Conservation (phyloP, 441 rosid species). For the Brassica hybrid region DNA sequence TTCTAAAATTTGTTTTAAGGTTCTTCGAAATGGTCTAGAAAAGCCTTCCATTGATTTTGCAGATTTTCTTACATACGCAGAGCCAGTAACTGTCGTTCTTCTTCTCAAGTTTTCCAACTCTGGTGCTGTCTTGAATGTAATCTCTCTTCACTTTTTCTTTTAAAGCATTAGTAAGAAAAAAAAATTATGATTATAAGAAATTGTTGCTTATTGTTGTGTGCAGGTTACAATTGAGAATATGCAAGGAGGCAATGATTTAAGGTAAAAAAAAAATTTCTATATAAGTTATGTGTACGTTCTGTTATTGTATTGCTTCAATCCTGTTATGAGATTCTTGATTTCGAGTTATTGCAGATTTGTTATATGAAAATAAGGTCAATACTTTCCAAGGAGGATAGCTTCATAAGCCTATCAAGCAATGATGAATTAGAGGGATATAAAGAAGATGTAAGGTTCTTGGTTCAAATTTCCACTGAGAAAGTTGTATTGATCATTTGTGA, state of each 20-base stretch:
- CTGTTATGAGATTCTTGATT: conserved; percentile 22
- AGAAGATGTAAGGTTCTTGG: conserved; percentile 60
- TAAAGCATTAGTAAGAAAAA: neutral
- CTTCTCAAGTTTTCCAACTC: conserved; percentile 81
- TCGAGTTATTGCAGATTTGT: conserved; percentile 48
- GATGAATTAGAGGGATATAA: conserved; percentile 43
- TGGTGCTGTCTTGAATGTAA: conserved; percentile 72
- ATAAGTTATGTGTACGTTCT: neutral
- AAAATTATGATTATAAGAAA: neutral
- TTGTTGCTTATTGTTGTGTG: conserved; percentile 4
- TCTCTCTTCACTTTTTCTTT: conserved; percentile 19
- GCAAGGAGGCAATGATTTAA: conserved; percentile 24
- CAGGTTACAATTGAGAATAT: conserved; percentile 46
- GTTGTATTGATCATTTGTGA: neutral
- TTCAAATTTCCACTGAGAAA: neutral
- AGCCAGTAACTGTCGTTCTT: conserved; percentile 60
- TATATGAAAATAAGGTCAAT: conserved; percentile 52
- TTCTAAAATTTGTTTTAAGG: conserved; percentile 51
- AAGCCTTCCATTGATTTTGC: conserved; percentile 78
- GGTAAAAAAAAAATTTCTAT: neutral
- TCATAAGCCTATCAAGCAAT: conserved; percentile 52
- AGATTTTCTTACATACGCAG: conserved; percentile 60
- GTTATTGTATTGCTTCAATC: neutral
- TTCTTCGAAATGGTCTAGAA: conserved; percentile 62
- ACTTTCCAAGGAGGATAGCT: conserved; percentile 53